Percentiles rank a stretch among this genome's conserved stretches.
These are phyloP conservation scores for Verbascum thapsus DNA, from an alignment of 257 asterid species.

Conservation along the genomic window DNA sequence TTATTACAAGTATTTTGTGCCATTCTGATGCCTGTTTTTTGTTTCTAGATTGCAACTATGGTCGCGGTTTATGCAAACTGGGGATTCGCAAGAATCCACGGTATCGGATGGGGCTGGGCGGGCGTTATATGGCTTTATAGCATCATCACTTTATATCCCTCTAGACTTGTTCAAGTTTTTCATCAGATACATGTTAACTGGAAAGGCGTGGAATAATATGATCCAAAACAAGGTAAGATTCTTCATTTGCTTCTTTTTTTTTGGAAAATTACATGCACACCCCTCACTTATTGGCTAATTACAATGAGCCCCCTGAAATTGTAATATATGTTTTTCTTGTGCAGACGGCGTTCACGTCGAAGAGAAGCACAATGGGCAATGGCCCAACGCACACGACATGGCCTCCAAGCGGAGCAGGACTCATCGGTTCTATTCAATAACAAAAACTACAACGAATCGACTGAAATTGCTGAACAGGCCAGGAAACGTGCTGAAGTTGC, in stretches of 20 bases:
- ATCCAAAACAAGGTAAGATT: constrained; percentile 45
- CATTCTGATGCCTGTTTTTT: neutral
- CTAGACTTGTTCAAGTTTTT: constrained; percentile 56
- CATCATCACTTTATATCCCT: constrained; percentile 45
- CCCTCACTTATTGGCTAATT: too few species aligned
- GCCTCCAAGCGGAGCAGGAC: constrained; percentile 45
- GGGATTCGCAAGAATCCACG: constrained; percentile 52
- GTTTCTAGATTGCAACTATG: constrained; percentile 48
- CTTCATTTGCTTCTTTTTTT: neutral
- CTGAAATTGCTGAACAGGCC: constrained; percentile 64
- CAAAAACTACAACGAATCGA: constrained; percentile 47
- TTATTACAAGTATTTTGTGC: neutral
- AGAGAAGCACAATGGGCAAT: constrained; percentile 62
- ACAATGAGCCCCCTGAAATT: too few species aligned
- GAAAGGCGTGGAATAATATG: constrained; percentile 57
- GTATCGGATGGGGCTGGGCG: constrained; percentile 69
- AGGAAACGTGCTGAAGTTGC: constrained; percentile 61
- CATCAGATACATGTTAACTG: constrained; percentile 43
- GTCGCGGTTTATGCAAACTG: constrained; percentile 55
- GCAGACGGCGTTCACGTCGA: constrained; percentile 54
- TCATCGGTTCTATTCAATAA: constrained; percentile 30
- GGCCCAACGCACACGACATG: constrained; percentile 54
- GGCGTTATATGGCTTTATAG: constrained; percentile 59
- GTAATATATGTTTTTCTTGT: neutral
- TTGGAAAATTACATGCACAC: too few species aligned